Base-by-base conservation (phyloP, 495 filamentous ascomycete species). In the Penicillium lagena region DNA sequence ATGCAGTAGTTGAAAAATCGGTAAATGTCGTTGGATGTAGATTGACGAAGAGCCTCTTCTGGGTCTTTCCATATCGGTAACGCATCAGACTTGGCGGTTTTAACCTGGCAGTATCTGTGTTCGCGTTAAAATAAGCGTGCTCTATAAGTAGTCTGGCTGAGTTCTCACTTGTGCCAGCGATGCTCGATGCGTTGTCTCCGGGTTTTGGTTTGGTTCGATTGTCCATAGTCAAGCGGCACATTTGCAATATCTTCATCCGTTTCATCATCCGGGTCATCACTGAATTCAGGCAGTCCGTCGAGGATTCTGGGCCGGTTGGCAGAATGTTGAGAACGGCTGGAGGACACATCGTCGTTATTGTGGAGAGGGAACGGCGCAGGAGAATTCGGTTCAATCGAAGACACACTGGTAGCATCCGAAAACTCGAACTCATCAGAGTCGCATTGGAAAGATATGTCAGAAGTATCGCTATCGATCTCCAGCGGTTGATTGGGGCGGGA, bases 161-260 rank as follows among this genome's bases (percentile, higher is more conserved):
- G 31, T 39, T 14, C 47, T 54, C 34, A 57, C 50, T 54, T 57
- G 14, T 57, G 33, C 54, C 40, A 57, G 37, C 43, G 50, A 40
- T 54, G 22, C 39, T 57, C 43, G n/a, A 57, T 57, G 33, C 47
- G 36, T 30, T 28, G 14, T 29, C 47, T 42, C 11, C 36, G 35
- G 29, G 37, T 40, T 39, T 51, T 56, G 1, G 55, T 59, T 40
- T 51, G 12, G 4, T 50, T 31, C 6, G 49, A 52, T n/a, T 45
- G 46, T 50, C 56, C 39, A 45, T 59, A 59, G 39, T 59, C 41
- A 43, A 59, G 52, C 4, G 46, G 56, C 31, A 59, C 14, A 29
- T 53, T 31, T 42, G 17, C 15, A 33, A 59, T 22, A 33, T 59
- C 56, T 27, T 55, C 43, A 39, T 58, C 45, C 9, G 48, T 55